phyloP scores from a whole-genome alignment of 306 rosid genomes.

The Clitoria ternatea region DNA sequence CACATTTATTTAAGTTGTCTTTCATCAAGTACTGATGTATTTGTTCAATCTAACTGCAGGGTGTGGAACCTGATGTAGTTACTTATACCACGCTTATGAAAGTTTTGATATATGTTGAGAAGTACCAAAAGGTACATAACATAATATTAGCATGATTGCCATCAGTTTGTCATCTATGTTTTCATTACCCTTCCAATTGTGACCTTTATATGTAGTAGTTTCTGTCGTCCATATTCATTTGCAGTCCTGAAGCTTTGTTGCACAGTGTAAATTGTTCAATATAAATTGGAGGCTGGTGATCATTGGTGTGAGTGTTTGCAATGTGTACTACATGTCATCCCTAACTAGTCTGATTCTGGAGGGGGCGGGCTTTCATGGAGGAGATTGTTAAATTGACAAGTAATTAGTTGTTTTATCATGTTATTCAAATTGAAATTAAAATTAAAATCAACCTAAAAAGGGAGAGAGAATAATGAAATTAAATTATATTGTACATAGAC shows the following conservation, averaged over 20 bases:
- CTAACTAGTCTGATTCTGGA: too few species aligned
- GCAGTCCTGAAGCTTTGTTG: background rate
- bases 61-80: slow-evolving; percentile 78
- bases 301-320: too few species aligned
- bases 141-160: background rate
- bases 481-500: too few species aligned
- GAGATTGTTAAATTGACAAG: too few species aligned
- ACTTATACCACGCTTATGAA: slow-evolving; percentile 98
- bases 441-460: too few species aligned
- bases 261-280: too few species aligned
- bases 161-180: background rate
- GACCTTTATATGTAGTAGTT: background rate
- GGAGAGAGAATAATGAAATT: too few species aligned
- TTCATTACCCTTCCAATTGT: background rate
- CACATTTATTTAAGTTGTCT: background rate
- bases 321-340: too few species aligned
- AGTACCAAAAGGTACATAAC: slow-evolving; percentile 59
- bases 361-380: too few species aligned
- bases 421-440: too few species aligned
- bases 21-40: background rate
- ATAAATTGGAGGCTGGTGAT: too few species aligned
- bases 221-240: background rate
- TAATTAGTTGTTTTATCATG: too few species aligned
- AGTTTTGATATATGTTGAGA: slow-evolving; percentile 77
- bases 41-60: slow-evolving; percentile 51